A percentile compares a stretch with the other conserved stretches of the same genome.
Evolutionary conservation across 129 eudicot species (phyloP).

Genomic region (Glebionis coronaria): DNA sequence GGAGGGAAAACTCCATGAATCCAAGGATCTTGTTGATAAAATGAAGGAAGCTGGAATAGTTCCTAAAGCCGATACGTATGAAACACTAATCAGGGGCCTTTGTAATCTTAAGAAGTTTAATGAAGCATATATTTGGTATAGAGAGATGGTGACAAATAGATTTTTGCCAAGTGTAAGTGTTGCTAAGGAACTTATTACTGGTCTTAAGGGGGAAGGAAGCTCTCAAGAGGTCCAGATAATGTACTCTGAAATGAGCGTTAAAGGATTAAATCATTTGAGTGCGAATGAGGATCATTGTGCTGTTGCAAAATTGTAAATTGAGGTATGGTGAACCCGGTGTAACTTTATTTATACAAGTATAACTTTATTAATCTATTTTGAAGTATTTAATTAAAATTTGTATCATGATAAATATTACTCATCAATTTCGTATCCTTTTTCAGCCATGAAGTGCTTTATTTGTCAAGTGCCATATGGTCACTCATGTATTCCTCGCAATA

Average conservation of each 20-base stretch:
- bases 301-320: slow-evolving; percentile 25
- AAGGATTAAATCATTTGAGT: slow-evolving; percentile 17
- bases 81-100: slow-evolving; percentile 20
- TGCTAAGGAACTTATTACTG: slow-evolving; percentile 26
- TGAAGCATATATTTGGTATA: slow-evolving; percentile 30
- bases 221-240: slow-evolving; percentile 10
- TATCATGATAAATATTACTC: too few species aligned
- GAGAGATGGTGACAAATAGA: slow-evolving; percentile 29
- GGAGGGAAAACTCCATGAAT: slow-evolving; percentile 19
- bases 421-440: too few species aligned
- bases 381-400: too few species aligned
- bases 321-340: slow-evolving; percentile 5
- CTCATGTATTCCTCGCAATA: too few species aligned
- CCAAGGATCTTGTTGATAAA: slow-evolving; percentile 29
- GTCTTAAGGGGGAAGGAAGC: slow-evolving; percentile 24
- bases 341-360: neutral
- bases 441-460: too few species aligned
- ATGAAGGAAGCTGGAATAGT: slow-evolving; percentile 30
- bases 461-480: too few species aligned
- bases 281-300: slow-evolving; percentile 18
- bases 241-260: slow-evolving; percentile 22
- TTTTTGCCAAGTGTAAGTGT: slow-evolving; percentile 24
- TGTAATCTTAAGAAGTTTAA: slow-evolving; percentile 22
- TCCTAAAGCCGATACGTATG: slow-evolving; percentile 33
- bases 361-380: too few species aligned